Evolutionary conservation across 257 asterid genomes (phyloP), one percentile per base, ranked within the genome.

Genomic region (Linderniella brevidens): DNA sequence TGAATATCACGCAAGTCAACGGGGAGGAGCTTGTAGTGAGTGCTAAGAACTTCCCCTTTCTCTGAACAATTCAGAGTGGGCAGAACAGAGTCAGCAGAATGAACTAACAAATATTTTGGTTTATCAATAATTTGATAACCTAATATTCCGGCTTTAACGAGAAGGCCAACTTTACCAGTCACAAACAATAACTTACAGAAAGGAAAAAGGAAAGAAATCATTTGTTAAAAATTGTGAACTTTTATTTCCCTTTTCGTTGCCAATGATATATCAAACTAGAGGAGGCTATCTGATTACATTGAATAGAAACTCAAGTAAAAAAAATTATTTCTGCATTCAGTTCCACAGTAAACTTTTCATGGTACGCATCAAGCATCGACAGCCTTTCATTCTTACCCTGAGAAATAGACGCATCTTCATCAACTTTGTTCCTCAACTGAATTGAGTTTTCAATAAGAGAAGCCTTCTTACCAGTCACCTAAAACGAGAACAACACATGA

Each of bases 381-480:
- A 61, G 16, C 43, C 61, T 37, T 62, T 41, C 14, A 44, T 40
- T 52, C 59, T 57, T 78, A 83, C 98, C 98, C 64, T 59, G 75
- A 56, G 93, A 84, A 55, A 90, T 74, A 8, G 68, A 60, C 56
- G 92, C 82, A 25, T 66, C 58, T 68, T 80, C 98, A 56, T 95
- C 92, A 57, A 84, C 68, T 68, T 77, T 85, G 61, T 60, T 57
- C 74, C 79, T 85, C 67, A 90, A 68, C 68, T 70, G 78, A 58
- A 56, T 50, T 50, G 63, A 66, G 43, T 71, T 74, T 66, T 78
- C 96, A 50, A 88, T 76, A 52, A 88, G 80, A 57, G 92, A 77
- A 46, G 94, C 79, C 74, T 90, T 90, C 76, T 85, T 85, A 32
- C 86, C 59, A 0, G 99, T 79, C 69, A 90, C 99, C 99, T 84